Evolutionary conservation across 257 asterid species (phyloP).

Genomic region (Solanum chiquidenum): DNA sequence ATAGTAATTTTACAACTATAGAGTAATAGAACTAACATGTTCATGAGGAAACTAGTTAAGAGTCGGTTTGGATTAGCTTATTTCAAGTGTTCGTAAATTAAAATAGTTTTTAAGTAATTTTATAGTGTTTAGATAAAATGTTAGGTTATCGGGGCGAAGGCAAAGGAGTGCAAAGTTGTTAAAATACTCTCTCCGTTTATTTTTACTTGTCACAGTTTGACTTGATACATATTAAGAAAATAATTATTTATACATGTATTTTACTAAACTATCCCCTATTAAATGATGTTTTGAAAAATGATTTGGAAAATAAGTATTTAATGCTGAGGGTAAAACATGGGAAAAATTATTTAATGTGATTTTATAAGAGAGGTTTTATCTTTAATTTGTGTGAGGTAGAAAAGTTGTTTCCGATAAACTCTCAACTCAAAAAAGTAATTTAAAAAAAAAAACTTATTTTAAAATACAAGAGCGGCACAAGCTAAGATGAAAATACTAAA

Average conservation of each 20-base stretch:
- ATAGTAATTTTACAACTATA: background rate
- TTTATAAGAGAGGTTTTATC: background rate
- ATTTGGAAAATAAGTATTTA: no score
- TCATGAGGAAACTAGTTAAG: background rate
- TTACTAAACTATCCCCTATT: background rate
- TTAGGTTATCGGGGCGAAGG: rapidly evolving
- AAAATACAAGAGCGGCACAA: background rate
- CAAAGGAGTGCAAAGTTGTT: background rate
- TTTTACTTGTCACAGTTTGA: no score
- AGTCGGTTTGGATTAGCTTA: background rate
- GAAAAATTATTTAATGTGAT: background rate
- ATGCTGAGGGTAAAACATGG: no score
- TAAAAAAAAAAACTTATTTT: background rate
- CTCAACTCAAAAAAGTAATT: background rate
- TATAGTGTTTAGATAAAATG: background rate
- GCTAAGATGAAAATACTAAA: background rate
- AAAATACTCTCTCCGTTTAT: background rate
- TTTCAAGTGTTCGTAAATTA: no score
- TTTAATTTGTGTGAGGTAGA: background rate
- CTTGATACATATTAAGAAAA: no score
- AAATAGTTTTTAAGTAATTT: no score
- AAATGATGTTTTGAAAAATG: background rate
- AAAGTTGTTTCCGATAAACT: background rate
- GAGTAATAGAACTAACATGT: background rate
- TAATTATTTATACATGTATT: background rate